Percentiles rank a stretch among this genome's conserved stretches.
Conservation (phyloP, 1,284 basidiomycete genomes). For the Leccinum pachyderme region DNA sequence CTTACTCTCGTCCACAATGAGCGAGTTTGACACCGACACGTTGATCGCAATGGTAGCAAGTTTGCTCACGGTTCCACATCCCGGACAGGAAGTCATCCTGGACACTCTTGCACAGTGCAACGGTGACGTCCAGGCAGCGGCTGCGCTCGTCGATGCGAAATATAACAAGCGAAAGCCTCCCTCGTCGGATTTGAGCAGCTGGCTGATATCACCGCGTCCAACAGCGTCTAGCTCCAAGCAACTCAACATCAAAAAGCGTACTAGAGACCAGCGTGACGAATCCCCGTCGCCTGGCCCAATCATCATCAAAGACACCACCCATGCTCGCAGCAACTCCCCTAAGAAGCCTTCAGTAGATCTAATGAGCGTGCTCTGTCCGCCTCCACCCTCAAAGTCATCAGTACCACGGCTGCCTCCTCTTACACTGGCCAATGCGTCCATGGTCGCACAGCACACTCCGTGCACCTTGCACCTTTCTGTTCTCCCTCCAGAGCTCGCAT, state of each 20-base stretch:
- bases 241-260: conserved; percentile 24
- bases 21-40: conserved; percentile 59
- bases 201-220: conserved; percentile 42
- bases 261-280: conserved; percentile 2
- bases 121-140: conserved; percentile 63
- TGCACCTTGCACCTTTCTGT: conserved; percentile 72
- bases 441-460: conserved; percentile 70
- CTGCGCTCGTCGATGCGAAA: conserved; percentile 37
- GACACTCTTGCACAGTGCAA: conserved; percentile 58
- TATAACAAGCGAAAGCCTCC: conserved; percentile 41
- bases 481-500: conserved; percentile 70
- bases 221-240: conserved; percentile 22
- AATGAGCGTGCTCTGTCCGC: conserved; percentile 55
- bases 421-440: conserved; percentile 50
- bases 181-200: conserved; percentile 47
- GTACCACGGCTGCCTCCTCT: conserved; percentile 51
- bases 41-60: conserved; percentile 66
- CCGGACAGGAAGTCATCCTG: conserved; percentile 46
- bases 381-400: conserved; percentile 42
- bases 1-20: conserved; percentile 17
- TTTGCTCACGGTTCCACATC: conserved; percentile 42
- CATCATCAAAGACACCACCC: conserved; percentile 22
- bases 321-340: conserved; percentile 12
- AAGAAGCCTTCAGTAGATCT: conserved; percentile 43
- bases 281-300: neutral